Evolutionary conservation across 106 monocot genomes (phyloP).

Genomic region (Dioscorea dumetorum): DNA sequence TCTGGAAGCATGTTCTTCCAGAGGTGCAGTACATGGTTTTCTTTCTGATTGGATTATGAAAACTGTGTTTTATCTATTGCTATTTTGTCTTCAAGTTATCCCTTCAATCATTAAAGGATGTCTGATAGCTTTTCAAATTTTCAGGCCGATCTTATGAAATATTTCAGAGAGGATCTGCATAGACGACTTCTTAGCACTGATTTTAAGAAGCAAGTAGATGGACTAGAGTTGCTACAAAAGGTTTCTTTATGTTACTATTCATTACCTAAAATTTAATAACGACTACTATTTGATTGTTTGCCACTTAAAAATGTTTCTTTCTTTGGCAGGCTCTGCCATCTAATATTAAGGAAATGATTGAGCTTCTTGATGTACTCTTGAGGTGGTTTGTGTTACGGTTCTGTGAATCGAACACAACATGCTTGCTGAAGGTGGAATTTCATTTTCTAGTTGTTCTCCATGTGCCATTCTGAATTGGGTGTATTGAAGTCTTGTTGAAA

Average conservation of each 20-base stretch:
- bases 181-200: slow-evolving; percentile 76
- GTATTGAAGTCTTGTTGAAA: too few species aligned
- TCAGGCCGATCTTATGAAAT: slow-evolving; percentile 77
- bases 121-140: too few species aligned
- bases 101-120: too few species aligned
- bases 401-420: slow-evolving; percentile 98
- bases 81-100: too few species aligned
- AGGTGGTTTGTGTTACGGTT: slow-evolving; percentile 98
- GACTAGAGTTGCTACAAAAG: slow-evolving; percentile 95
- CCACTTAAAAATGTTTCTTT: not conserved
- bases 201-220: slow-evolving; percentile 98
- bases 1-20: too few species aligned
- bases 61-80: too few species aligned
- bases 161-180: slow-evolving; percentile 91
- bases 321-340: slow-evolving; percentile 60
- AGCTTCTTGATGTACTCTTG: slow-evolving; percentile 91
- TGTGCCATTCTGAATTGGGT: not conserved
- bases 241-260: slow-evolving; percentile 20
- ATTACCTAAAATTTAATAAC: not conserved
- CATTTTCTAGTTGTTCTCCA: slow-evolving; percentile 3
- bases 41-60: too few species aligned
- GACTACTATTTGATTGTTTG: too few species aligned
- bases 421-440: slow-evolving; percentile 78
- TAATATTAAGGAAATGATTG: slow-evolving; percentile 72
- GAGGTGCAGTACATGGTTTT: too few species aligned